Conservation (phyloP, 352 stramenopile genomes). For the Thraustochytrium striatum region DNA sequence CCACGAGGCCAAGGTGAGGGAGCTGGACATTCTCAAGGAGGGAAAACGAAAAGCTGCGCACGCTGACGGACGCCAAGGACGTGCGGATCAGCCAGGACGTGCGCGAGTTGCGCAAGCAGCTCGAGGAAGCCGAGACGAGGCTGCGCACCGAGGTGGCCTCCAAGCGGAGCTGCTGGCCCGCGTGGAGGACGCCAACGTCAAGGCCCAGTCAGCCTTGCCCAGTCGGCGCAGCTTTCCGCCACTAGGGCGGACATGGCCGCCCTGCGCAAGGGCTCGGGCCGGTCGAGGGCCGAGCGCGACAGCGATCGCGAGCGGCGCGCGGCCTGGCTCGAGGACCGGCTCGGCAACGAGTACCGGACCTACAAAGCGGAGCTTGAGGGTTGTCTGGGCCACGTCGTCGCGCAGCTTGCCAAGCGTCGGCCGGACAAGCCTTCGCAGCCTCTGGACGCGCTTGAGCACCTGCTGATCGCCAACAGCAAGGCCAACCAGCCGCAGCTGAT, state of each 20-base stretch:
- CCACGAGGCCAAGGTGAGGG: not conserved
- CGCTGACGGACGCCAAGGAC: constrained; percentile 8
- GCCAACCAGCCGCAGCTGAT: not conserved
- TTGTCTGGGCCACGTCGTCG: not conserved
- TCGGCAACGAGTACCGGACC: not conserved
- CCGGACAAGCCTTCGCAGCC: not conserved
- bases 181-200: constrained; percentile 2
- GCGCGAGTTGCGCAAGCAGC: not conserved
- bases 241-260: not conserved
- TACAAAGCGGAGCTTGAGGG: constrained; percentile 10
- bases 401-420: not conserved
- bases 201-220: constrained; percentile 4
- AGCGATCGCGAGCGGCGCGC: constrained; percentile 2
- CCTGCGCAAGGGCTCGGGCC: not conserved
- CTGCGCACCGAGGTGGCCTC: not conserved
- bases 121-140: constrained; percentile 8
- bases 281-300: not conserved
- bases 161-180: constrained; percentile 17
- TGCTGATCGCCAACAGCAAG: not conserved
- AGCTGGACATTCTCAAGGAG: constrained; percentile 4
- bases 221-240: not conserved
- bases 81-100: not conserved
- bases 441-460: not conserved
- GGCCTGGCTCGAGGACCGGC: not conserved
- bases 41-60: constrained; percentile 32